These are phyloP conservation scores for Tolypocladium cylindrosporum DNA, from an alignment of 2,329 filamentous ascomycete species.

Conservation along the genomic window DNA sequence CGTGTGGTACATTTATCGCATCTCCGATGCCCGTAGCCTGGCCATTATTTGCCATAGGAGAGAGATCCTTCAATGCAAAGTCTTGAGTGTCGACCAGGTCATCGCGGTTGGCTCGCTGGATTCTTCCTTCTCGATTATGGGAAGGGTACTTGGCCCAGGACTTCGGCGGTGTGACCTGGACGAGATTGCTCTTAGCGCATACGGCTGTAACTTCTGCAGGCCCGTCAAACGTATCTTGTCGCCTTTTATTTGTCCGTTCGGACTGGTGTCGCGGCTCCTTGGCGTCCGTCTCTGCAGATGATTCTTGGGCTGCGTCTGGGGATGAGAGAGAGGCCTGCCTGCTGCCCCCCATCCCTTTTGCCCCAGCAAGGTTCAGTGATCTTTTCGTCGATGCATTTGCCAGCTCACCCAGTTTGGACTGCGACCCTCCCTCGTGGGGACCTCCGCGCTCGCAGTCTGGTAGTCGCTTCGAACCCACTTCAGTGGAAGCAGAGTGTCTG, in stretches of 20 bases:
- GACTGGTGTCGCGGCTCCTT: neutral
- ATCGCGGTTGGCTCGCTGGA: neutral
- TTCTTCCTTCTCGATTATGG: constrained; percentile 17
- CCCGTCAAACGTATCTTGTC: neutral
- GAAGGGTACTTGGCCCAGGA: constrained; percentile 26
- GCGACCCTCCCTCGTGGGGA: too few species aligned
- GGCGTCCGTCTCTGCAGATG: neutral
- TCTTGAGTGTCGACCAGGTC: neutral
- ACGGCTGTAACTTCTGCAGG: neutral
- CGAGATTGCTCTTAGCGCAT: neutral
- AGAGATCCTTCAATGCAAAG: neutral
- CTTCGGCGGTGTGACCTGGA: constrained; percentile 11
- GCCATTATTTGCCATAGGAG: neutral
- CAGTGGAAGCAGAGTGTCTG: neutral
- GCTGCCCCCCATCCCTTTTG: neutral
- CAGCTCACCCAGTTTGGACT: neutral
- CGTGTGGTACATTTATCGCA: neutral
- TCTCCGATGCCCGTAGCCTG: constrained; percentile 1
- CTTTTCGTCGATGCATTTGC: neutral
- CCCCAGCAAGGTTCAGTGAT: neutral
- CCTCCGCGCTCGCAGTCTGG: neutral
- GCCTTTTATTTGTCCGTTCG: neutral
- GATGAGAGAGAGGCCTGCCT: neutral
- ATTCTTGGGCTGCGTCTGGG: neutral
- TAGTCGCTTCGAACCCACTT: neutral